A percentile compares a stretch with the other conserved stretches of the same genome.
phyloP scores from a whole-genome alignment of 345 rosid species.

The Pelargonium nanum region DNA sequence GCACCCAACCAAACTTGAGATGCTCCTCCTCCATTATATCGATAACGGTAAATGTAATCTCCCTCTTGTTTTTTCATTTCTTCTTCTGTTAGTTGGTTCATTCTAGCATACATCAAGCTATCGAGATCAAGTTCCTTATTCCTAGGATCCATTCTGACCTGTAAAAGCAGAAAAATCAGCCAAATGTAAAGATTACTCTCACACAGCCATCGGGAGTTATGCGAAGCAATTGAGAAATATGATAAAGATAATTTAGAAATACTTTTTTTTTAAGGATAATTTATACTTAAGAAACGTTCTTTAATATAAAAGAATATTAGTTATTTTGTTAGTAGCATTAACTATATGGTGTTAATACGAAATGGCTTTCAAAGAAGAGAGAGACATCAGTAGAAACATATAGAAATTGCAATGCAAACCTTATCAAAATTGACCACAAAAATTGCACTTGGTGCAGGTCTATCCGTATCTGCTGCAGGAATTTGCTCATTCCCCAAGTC shows the following conservation, averaged over 20 bases:
- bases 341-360: background rate
- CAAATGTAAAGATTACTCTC: background rate
- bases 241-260: background rate
- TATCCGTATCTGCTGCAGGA: constrained; percentile 46
- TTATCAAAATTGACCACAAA: constrained; percentile 91
- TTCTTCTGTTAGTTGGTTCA: constrained; percentile 55
- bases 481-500: constrained; percentile 44
- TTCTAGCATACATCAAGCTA: constrained; percentile 49
- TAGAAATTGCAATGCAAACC: constrained; percentile 33
- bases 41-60: constrained; percentile 83
- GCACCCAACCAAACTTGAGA: constrained; percentile 97
- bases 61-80: constrained; percentile 88
- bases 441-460: constrained; percentile 78
- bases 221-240: background rate
- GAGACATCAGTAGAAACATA: constrained; percentile 10
- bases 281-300: too few species aligned
- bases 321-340: background rate
- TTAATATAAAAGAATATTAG: background rate
- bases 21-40: constrained; percentile 97
- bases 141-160: constrained; percentile 97
- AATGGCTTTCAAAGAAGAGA: background rate
- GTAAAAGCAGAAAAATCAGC: constrained; percentile 14
- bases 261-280: too few species aligned
- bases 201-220: constrained; percentile 5
- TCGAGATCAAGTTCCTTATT: constrained; percentile 67